Percentiles rank a stretch among this genome's conserved stretches.
Evolutionary conservation across 805 yeast species (phyloP).

Genomic region (Candida nonsorbophila): DNA sequence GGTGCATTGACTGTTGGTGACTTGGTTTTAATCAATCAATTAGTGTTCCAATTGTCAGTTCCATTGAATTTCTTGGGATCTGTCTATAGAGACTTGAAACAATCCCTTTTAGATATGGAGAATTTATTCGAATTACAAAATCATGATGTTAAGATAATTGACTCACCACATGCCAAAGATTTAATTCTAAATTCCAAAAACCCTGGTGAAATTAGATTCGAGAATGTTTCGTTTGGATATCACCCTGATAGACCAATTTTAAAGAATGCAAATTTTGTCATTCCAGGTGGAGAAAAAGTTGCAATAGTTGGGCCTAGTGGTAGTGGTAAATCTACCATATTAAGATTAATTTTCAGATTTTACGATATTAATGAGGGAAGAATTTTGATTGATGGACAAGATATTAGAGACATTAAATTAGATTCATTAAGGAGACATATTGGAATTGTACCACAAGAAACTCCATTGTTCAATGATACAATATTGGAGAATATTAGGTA

Average conservation of each 20-base stretch:
- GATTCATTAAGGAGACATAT: conserved; percentile 68
- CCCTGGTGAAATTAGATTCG: conserved; percentile 80
- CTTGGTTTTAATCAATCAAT: conserved; percentile 87
- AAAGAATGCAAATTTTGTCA: conserved; percentile 71
- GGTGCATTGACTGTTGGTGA: conserved; percentile 91
- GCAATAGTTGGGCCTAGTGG: conserved; percentile 98
- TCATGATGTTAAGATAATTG: conserved; percentile 61
- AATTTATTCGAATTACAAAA: conserved; percentile 81
- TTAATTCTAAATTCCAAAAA: conserved; percentile 36
- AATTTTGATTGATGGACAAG: conserved; percentile 84
- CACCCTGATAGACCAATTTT: conserved; percentile 85
- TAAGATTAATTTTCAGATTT: conserved; percentile 80
- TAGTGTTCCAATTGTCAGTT: conserved; percentile 92
- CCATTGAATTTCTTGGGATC: conserved; percentile 94
- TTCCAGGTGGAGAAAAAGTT: conserved; percentile 86
- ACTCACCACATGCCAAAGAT: conserved; percentile 58
- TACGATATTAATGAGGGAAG: conserved; percentile 79
- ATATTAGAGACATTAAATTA: conserved; percentile 66
- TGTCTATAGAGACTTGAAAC: conserved; percentile 91
- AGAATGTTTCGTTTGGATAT: conserved; percentile 90
- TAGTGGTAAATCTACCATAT: conserved; percentile 87
- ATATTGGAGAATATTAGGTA: conserved; percentile 83
- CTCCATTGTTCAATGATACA: conserved; percentile 90
- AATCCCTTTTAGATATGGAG: conserved; percentile 93
- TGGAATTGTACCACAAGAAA: conserved; percentile 97